A percentile compares a stretch with the other conserved stretches of the same genome.
Conservation (phyloP, 495 filamentous ascomycete species). For the Xylaria venustula region DNA sequence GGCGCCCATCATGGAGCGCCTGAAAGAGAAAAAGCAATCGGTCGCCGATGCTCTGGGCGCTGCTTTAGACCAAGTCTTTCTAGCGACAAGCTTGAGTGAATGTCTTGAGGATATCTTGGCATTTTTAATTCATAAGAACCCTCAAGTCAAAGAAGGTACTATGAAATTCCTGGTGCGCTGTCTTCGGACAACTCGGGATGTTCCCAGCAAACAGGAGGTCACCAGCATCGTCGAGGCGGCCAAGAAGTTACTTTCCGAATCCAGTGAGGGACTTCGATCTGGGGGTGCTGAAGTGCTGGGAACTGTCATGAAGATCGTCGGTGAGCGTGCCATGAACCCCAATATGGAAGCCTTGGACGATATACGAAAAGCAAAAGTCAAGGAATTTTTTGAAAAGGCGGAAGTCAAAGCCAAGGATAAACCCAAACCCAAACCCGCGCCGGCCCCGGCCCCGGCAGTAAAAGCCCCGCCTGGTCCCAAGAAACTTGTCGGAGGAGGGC, state of each 20-base stretch:
- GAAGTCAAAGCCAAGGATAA: constrained; percentile 97
- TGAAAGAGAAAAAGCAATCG: constrained; percentile 94
- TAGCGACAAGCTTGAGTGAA: constrained; percentile 73
- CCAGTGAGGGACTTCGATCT: constrained; percentile 76
- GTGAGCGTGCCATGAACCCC: constrained; percentile 92
- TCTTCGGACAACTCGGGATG: constrained; percentile 77
- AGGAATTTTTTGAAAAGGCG: constrained; percentile 88
- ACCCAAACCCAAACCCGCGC: constrained; percentile 72
- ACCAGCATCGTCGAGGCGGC: constrained; percentile 80
- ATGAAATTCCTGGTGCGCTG: constrained; percentile 87
- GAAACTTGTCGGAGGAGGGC: constrained; percentile 44
- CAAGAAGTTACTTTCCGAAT: constrained; percentile 87
- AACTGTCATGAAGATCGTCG: constrained; percentile 98
- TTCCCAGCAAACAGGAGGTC: constrained; percentile 78
- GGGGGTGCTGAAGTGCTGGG: constrained; percentile 90
- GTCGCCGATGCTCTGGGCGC: constrained; percentile 84
- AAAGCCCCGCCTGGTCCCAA: constrained; percentile 53
- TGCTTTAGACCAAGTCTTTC: constrained; percentile 85
- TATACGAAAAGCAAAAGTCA: constrained; percentile 92
- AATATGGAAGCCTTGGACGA: constrained; percentile 95
- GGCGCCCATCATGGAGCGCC: constrained; percentile 83
- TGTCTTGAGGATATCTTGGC: constrained; percentile 86
- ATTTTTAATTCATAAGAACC: constrained; percentile 90
- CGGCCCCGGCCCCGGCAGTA: constrained; percentile 54
- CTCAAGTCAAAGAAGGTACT: constrained; percentile 92